phyloP scores from a whole-genome alignment of 208 protist genomes.

The Borovskyia barvae region DNA sequence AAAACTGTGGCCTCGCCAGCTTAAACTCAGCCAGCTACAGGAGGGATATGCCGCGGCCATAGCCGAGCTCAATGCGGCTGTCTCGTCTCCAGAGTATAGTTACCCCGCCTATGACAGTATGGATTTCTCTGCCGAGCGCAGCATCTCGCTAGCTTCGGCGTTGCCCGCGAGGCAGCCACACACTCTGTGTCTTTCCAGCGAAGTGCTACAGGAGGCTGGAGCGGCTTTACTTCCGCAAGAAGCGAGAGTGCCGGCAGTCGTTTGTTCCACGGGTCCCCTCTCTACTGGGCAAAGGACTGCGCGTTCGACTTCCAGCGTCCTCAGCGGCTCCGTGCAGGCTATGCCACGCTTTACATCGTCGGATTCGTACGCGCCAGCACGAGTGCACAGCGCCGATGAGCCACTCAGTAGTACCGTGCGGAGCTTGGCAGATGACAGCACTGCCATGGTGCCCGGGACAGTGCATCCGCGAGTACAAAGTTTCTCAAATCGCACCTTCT shows the following conservation, averaged over 20 bases:
- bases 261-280: neutral
- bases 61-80: conserved; percentile 16
- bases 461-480: conserved; percentile 6
- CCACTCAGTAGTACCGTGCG: neutral
- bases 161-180: conserved; percentile 2
- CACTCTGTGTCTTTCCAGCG: conserved; percentile 6
- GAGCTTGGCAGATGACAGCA: conserved; percentile 10
- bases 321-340: neutral
- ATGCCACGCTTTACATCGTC: neutral
- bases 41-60: conserved; percentile 12
- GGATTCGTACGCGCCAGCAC: neutral
- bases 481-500: conserved; percentile 23
- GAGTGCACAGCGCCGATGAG: conserved; percentile 5
- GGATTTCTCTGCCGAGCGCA: conserved; percentile 1
- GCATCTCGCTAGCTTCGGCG: neutral
- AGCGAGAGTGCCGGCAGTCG: neutral
- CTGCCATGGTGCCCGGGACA: neutral
- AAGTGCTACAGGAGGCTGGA: conserved; percentile 12
- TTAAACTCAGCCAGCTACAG: conserved; percentile 20
- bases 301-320: neutral
- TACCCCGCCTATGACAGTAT: too few species aligned
- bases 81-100: conserved; percentile 11
- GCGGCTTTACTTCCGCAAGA: neutral
- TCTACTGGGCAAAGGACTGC: neutral
- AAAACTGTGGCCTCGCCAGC: conserved; percentile 18